A percentile compares a stretch with the other conserved stretches of the same genome.
phyloP scores from a whole-genome alignment of 2,329 filamentous ascomycete species.

The Penicillium sp. region DNA sequence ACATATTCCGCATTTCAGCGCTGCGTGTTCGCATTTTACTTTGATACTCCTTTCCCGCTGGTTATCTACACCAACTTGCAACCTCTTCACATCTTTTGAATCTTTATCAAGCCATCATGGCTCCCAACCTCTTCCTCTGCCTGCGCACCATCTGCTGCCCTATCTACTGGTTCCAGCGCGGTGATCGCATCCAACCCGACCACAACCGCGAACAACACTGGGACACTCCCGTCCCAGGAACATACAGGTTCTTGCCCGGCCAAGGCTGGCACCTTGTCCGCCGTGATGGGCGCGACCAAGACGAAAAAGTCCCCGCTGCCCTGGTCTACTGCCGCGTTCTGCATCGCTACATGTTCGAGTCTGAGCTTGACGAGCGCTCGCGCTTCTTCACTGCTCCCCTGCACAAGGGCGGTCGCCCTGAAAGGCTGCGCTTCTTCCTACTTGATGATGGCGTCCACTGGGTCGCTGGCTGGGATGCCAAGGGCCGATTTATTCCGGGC shows the following conservation, averaged over 20 bases:
- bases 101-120: constrained; percentile 36
- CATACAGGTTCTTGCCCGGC: constrained; percentile 52
- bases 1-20: constrained; percentile 26
- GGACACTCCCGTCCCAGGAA: constrained; percentile 49
- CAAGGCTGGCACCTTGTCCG: constrained; percentile 53
- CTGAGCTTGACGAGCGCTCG: constrained; percentile 51
- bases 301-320: constrained; percentile 36
- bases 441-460: constrained; percentile 52
- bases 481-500: constrained; percentile 52
- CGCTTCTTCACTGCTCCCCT: constrained; percentile 43
- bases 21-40: constrained; percentile 7
- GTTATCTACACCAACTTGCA: neutral
- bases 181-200: constrained; percentile 39
- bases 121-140: constrained; percentile 53
- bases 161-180: constrained; percentile 51
- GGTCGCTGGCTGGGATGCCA: constrained; percentile 53
- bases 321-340: constrained; percentile 53
- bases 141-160: constrained; percentile 51
- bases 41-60: neutral
- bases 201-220: constrained; percentile 50
- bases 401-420: constrained; percentile 37
- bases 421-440: constrained; percentile 49
- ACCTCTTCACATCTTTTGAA: neutral
- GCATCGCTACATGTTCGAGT: constrained; percentile 50
- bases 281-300: constrained; percentile 36